Conservation (phyloP, 176 grass and related monocot species). For the Secale cereale region DNA sequence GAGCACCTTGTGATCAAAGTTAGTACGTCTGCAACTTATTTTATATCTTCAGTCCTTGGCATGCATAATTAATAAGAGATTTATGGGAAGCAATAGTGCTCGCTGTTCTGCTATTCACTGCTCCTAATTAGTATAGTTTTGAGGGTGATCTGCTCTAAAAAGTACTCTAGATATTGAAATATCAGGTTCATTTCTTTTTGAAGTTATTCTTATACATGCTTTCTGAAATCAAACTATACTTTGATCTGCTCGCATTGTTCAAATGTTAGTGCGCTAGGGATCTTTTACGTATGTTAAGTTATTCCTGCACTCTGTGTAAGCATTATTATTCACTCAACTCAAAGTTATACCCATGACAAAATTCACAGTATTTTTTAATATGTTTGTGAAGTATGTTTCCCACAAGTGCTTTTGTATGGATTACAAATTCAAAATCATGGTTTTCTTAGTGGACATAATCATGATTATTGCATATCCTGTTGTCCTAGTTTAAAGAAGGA, state of each 20-base stretch:
- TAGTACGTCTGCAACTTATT: constrained; percentile 9
- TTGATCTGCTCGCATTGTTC: background rate
- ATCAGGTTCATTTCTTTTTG: background rate
- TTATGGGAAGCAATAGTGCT: background rate
- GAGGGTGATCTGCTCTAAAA: background rate
- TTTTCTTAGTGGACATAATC: background rate
- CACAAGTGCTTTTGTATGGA: background rate
- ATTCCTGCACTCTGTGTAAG: background rate
- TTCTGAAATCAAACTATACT: background rate
- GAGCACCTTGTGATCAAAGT: constrained; percentile 96
- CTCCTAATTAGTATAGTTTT: background rate
- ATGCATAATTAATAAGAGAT: background rate
- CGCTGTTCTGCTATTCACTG: background rate
- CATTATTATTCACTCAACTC: background rate
- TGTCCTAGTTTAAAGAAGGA: background rate
- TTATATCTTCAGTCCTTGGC: background rate
- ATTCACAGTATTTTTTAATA: background rate
- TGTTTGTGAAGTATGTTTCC: background rate
- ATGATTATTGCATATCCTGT: background rate
- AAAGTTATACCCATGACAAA: background rate
- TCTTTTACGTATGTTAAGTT: background rate
- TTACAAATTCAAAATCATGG: background rate
- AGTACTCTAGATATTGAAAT: background rate
- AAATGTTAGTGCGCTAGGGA: background rate
- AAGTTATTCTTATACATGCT: background rate